Base-by-base conservation (phyloP, 192 early-diverging fungal species). In the Umbelopsis sp. region DNA sequence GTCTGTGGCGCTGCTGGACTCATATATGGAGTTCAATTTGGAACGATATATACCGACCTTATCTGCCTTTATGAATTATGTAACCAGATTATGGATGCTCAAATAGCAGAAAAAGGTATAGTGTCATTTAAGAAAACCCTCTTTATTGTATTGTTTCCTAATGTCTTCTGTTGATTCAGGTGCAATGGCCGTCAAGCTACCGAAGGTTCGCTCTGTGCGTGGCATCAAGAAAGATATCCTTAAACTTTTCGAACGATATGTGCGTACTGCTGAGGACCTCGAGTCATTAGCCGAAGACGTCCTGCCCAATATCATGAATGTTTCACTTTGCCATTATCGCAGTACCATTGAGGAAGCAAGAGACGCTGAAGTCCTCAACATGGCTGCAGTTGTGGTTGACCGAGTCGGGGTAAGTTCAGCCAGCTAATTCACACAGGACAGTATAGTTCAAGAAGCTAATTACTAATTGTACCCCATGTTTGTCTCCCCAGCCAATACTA, bases 141-240 rank as follows among this genome's bases (percentile, higher is more conserved):
- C 4, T 38, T 70, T 20, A 22, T 52, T 45, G 66, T n/a, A 26
- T 70, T 56, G 2, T 34, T 32, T 0, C 6, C 31, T 32, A 29
- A 62, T 17, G 8, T n/a, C 9, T 24, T 54, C 25, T 43, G 17
- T 59, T 69, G 25, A 25, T 68, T 36, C 50, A 90, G 89, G 93
- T 10, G 81, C 86, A 71, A 92, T 98, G 83, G 98, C 95, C 1
- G 94, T 95, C 14, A 91, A 93, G 70, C 93, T 92, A n/a, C 96
- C 96, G 25, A 89, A 91, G 45, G 90, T 97, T 5, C 91, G 97
- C 45, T 91, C 91, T n/a, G 87, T 96, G 81, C 87, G 96, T 71
- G 93, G 94, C 20, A 95, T 99, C 80, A 99, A 99, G 79, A 97
- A 97, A 78, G 97, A 99, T 75, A 87, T 95, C 26, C 82, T 99